These are phyloP conservation scores for Mallotus japonicus DNA, from an alignment of 441 rosid genomes.

Conservation along the genomic window DNA sequence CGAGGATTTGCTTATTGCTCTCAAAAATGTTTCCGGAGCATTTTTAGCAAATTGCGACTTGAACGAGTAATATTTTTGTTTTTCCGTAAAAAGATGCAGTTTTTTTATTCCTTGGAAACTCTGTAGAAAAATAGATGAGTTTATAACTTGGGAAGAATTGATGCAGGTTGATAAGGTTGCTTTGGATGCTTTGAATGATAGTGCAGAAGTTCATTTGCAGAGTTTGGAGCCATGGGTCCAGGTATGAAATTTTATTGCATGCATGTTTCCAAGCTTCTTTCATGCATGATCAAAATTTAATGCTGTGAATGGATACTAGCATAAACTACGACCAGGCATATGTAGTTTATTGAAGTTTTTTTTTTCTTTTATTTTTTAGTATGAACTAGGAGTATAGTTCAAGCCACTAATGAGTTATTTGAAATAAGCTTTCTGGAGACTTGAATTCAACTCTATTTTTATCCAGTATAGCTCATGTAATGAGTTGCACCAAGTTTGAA, in stretches of 20 bases:
- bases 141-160: constrained; percentile 22
- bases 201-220: constrained; percentile 89
- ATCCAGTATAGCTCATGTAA: too few species aligned
- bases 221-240: constrained; percentile 98
- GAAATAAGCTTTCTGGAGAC: too few species aligned
- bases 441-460: too few species aligned
- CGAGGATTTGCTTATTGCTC: constrained; percentile 80
- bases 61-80: constrained; percentile 70
- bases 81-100: neutral
- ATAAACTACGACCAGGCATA: neutral
- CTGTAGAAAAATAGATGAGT: constrained; percentile 15
- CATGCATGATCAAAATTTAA: constrained; percentile 2
- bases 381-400: too few species aligned
- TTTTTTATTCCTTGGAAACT: neutral
- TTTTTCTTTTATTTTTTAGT: neutral
- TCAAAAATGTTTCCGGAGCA: constrained; percentile 97
- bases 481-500: too few species aligned
- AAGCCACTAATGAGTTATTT: too few species aligned
- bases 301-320: neutral
- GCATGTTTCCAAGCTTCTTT: neutral
- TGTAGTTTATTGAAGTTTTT: neutral
- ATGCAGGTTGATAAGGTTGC: constrained; percentile 87
- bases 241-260: constrained; percentile 39
- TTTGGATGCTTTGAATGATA: constrained; percentile 82
- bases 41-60: constrained; percentile 87